A percentile compares a stretch with the other conserved stretches of the same genome.
Evolutionary conservation across 1,284 basidiomycete genomes (phyloP).

Genomic region (Pyrrhoderma lamaoense): DNA sequence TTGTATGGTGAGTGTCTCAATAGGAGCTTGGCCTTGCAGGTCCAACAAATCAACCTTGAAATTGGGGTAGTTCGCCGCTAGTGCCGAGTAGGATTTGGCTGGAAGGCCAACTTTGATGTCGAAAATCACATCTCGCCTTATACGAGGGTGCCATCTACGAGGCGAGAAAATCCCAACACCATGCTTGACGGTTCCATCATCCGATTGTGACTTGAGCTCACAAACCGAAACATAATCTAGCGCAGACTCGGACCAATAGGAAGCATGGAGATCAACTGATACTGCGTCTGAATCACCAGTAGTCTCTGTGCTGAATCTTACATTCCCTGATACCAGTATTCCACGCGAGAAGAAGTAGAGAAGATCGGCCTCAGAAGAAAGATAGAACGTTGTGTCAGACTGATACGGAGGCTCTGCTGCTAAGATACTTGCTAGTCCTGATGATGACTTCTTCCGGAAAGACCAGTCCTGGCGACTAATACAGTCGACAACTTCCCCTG

Average conservation of each 20-base stretch:
- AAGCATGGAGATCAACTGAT: conserved; percentile 22
- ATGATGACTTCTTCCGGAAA: too few species aligned
- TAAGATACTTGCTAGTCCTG: background rate
- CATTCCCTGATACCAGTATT: conserved; percentile 19
- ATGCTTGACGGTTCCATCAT: conserved; percentile 8
- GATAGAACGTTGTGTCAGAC: conserved; percentile 19
- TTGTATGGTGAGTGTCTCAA: conserved; percentile 18
- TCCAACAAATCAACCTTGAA: conserved; percentile 21
- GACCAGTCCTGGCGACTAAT: background rate
- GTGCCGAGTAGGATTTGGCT: conserved; percentile 14
- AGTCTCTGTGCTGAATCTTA: conserved; percentile 12
- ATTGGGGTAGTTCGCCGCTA: conserved; percentile 23
- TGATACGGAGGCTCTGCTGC: conserved; percentile 1
- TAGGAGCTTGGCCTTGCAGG: conserved; percentile 17
- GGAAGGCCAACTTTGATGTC: conserved; percentile 22
- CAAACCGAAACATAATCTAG: conserved; percentile 23
- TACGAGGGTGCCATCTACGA: conserved; percentile 8
- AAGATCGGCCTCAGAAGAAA: conserved; percentile 23
- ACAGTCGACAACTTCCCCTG: conserved; percentile 3
- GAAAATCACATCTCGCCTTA: conserved; percentile 16
- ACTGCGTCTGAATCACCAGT: conserved; percentile 11
- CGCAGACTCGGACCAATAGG: conserved; percentile 8
- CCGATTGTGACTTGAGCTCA: conserved; percentile 19
- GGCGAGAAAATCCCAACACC: conserved; percentile 27
- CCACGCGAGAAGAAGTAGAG: conserved; percentile 26